A percentile compares a stretch with the other conserved stretches of the same genome.
Conservation (phyloP, 2,329 filamentous ascomycete genomes). For the Pseudogymnoascus sp. region DNA sequence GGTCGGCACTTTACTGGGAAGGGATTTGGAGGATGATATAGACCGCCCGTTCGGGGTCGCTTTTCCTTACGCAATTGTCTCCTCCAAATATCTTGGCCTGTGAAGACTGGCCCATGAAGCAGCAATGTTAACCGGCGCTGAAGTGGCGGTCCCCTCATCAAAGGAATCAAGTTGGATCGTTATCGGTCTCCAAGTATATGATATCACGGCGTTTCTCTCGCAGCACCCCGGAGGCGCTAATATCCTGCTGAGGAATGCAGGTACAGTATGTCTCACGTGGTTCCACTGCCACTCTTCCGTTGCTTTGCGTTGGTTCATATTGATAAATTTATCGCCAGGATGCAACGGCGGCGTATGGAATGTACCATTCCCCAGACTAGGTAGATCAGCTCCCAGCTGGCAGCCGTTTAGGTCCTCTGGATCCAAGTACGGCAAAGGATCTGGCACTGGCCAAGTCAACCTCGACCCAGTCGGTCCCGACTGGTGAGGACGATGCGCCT, state of each 20-base stretch:
- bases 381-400: not conserved
- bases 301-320: not conserved
- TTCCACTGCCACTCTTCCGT: not conserved
- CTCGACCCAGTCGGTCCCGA: not conserved
- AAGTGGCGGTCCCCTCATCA: conserved; percentile 67
- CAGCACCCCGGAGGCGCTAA: conserved; percentile 52
- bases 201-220: conserved; percentile 55
- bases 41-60: not conserved
- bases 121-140: conserved; percentile 40
- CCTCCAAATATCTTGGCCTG: not conserved
- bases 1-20: not conserved
- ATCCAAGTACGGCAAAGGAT: not conserved
- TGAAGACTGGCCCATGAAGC: not conserved
- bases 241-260: conserved; percentile 27
- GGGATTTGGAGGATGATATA: not conserved
- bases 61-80: not conserved
- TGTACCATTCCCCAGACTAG: not conserved
- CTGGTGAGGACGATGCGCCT: not conserved
- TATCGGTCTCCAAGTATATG: conserved; percentile 58
- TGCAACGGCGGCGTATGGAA: not conserved
- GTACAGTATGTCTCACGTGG: not conserved
- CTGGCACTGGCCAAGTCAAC: not conserved
- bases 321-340: not conserved
- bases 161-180: conserved; percentile 75
- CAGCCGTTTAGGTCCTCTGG: not conserved